Conservation (phyloP, 2,329 filamentous ascomycete genomes). For the Pestalotiopsis sp. region DNA sequence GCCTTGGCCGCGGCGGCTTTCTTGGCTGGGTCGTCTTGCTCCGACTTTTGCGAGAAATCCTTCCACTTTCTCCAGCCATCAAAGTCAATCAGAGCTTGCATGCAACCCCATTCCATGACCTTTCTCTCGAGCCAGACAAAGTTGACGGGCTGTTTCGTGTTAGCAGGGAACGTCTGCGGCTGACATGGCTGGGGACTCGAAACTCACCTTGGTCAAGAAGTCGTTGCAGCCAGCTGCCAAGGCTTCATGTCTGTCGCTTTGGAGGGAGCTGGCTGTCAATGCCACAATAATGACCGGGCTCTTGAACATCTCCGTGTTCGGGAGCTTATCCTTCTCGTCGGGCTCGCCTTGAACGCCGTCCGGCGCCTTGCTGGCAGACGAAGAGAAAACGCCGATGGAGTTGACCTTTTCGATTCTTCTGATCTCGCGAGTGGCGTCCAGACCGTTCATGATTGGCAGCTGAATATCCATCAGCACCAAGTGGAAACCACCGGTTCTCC, state of each 20-base stretch:
- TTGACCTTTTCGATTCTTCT: constrained; percentile 86
- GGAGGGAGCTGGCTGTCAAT: constrained; percentile 88
- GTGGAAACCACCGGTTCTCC: constrained; percentile 91
- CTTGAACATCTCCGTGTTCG: constrained; percentile 77
- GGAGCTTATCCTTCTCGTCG: constrained; percentile 69
- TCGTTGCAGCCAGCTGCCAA: constrained; percentile 96
- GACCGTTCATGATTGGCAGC: constrained; percentile 91
- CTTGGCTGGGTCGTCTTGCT: constrained; percentile 44
- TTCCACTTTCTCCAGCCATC: constrained; percentile 99
- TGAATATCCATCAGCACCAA: constrained; percentile 99
- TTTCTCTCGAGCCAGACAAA: constrained; percentile 97
- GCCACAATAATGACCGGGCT: constrained; percentile 98
- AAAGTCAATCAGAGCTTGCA: constrained; percentile 98
- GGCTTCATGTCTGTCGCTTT: constrained; percentile 94
- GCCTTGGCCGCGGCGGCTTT: constrained; percentile 38
- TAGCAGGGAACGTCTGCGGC: constrained; percentile 10
- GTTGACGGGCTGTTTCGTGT: constrained; percentile 75
- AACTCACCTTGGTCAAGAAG: constrained; percentile 88
- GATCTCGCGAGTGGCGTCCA: constrained; percentile 95
- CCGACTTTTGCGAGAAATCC: constrained; percentile 64
- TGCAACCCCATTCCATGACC: constrained; percentile 99
- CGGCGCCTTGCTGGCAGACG: constrained; percentile 60
- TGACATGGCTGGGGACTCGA: background rate
- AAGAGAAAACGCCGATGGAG: constrained; percentile 86
- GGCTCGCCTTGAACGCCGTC: constrained; percentile 50